Conservation (phyloP, 2,329 filamentous ascomycete species). For the Ophiostoma ips region DNA sequence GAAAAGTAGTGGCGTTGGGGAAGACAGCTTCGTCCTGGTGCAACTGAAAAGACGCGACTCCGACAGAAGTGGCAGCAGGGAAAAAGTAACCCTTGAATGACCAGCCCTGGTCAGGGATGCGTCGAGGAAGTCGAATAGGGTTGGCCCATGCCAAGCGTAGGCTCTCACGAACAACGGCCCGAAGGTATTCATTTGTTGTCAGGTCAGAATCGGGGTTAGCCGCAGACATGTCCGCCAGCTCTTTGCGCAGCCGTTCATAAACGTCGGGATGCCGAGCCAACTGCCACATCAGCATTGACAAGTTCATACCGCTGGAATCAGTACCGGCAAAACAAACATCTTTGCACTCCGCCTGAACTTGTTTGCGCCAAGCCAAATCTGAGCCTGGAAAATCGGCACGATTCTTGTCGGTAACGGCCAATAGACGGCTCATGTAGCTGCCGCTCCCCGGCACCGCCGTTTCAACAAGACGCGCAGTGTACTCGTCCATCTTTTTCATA, state of each 20-base stretch:
- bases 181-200: slow-evolving; percentile 7
- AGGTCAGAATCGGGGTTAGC: background rate
- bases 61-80: slow-evolving; percentile 13
- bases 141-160: slow-evolving; percentile 12
- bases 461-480: slow-evolving; percentile 1
- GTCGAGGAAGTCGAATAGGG: slow-evolving; percentile 11
- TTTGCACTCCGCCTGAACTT: slow-evolving; percentile 8
- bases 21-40: slow-evolving; percentile 15
- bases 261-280: background rate
- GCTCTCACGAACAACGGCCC: slow-evolving; percentile 12
- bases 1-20: slow-evolving; percentile 10
- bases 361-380: background rate
- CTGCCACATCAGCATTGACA: slow-evolving; percentile 9
- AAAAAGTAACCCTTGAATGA: slow-evolving; percentile 12
- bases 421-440: slow-evolving; percentile 8
- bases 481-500: slow-evolving; percentile 6
- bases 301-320: slow-evolving; percentile 11
- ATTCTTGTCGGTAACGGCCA: background rate
- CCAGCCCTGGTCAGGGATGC: slow-evolving; percentile 8
- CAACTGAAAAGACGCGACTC: slow-evolving; percentile 13
- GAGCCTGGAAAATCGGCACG: background rate
- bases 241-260: background rate
- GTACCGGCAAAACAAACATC: slow-evolving; percentile 11
- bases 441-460: background rate
- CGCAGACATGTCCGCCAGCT: background rate